Conservation (phyloP, 2,329 filamentous ascomycete genomes). For the Ascochyta koolunga region DNA sequence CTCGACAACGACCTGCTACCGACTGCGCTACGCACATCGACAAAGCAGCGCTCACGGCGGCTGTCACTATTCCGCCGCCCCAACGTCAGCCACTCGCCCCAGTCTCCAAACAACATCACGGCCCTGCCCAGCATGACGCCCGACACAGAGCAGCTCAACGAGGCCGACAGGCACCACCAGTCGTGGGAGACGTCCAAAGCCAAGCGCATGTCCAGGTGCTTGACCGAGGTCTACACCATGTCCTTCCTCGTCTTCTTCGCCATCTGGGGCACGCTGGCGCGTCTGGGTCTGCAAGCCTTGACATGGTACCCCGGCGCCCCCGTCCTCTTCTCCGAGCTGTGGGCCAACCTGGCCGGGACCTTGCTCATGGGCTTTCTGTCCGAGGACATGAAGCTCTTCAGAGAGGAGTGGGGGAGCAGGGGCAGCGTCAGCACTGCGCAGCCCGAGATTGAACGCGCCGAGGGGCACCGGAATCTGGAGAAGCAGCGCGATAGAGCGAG, state of each 20-base stretch:
- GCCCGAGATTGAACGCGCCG: conserved; percentile 1
- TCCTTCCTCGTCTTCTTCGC: conserved; percentile 88
- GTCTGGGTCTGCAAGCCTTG: conserved; percentile 78
- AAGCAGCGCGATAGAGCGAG: conserved; percentile 53
- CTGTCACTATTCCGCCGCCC: conserved; percentile 11
- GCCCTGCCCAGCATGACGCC: conserved; percentile 35
- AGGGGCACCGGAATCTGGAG: conserved; percentile 47
- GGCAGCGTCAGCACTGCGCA: conserved; percentile 29
- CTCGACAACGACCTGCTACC: background rate
- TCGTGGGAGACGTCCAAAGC: conserved; percentile 20
- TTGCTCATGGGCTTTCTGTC: conserved; percentile 83
- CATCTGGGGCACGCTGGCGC: conserved; percentile 80
- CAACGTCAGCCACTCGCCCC: conserved; percentile 16
- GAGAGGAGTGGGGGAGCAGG: conserved; percentile 65
- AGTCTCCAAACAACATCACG: conserved; percentile 33
- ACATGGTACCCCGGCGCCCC: conserved; percentile 81
- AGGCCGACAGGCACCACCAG: conserved; percentile 16
- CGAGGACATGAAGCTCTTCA: conserved; percentile 79
- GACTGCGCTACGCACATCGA: conserved; percentile 11
- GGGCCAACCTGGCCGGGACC: conserved; percentile 86
- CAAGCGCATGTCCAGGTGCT: conserved; percentile 32
- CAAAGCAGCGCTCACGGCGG: conserved; percentile 17
- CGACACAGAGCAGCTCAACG: conserved; percentile 6
- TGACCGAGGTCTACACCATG: conserved; percentile 64
- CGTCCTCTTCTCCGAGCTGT: conserved; percentile 74